Evolutionary conservation across 192 early-diverging fungal species (phyloP), one percentile per base, ranked within the genome.

Genomic region (Rhizophagus clarus): DNA sequence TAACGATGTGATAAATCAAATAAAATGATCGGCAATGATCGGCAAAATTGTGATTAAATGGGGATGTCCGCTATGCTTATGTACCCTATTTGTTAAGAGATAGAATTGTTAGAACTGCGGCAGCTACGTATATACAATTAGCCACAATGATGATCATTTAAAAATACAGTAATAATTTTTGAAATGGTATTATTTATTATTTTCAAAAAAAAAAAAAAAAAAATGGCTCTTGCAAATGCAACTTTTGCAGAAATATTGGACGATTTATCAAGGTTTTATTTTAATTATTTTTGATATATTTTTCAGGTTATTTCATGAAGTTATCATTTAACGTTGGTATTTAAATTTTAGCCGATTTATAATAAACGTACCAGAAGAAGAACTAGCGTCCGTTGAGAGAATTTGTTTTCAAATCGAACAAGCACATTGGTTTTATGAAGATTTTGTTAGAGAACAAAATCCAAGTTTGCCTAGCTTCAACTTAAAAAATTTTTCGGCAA

Each of bases 341-440:
- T 45, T 14, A 72, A 60, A 62, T 62, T 62, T 66, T 72, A 91
- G 90, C 85, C 97, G 98, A n/a, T 99, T 99, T 87, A 97, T 99
- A 78, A 96, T 99, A 85, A 99, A 99, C 84, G 93, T 99, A 9
- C 98, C 98, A 11, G 92, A 96, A 47, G 97, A 96, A 84, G 98
- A 99, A 85, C 87, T 98, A 14, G 83, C 92, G 11, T 94, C 95
- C n/a, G 91, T 98, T n/a, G 96, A 96, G 79, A 89, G 98, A 14
- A 96, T 99, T 74, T 97, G 94, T 78, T 99, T 99, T 82, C 98
- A 99, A 86, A 97, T 99, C 42, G 98, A 99, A 83, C 96, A 96
- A 84, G 98, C 98, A 11, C 96, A 97, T 82, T 99, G 98, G 98
- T 98, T 95, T 85, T 99, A 98, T 85, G 96, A 97, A 82, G 98